Evolutionary conservation across 257 asterid genomes (phyloP), one percentile per base, ranked within the genome.

Genomic region (Primulina huaijiensis): DNA sequence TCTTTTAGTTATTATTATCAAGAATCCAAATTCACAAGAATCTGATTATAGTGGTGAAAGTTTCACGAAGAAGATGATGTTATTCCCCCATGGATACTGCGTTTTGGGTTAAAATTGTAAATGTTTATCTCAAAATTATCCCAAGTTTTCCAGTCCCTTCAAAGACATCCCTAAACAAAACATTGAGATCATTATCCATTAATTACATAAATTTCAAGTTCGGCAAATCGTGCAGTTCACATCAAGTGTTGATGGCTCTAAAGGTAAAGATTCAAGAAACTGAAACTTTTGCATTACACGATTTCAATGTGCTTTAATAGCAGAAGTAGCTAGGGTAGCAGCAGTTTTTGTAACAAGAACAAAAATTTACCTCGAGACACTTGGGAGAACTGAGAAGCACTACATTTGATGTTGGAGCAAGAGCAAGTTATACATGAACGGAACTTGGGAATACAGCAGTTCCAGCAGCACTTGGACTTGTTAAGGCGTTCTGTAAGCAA

Each of bases 391-490:
- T n/a, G n/a, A n/a, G 21, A 33, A 33, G 37, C 3, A 27, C 30
- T 21, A 43, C 69, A 12, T n/a, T 17, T 65, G 6, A 10, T 23
- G 20, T 35, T 6, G 17, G 21, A 38, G 29, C 27, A 9, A 33
- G 55, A 55, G 60, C 56, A 16, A 16, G 56, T 46, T 16, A 46
- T 4, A 1, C 68, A 27, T 40, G 79, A 64, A 35, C 27, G 67
- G 43, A 78, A 78, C 46, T 72, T 77, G 34, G 78, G 77, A 14
- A 66, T 61, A 64, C 84, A 65, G 43, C 84, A 72, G 2, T 52
- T 61, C 33, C 53, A 52, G 43, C 73, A 55, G 81, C 85, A 78
- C n/a, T 27, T 31, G 74, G 78, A 77, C 71, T 60, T 83, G 60
- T 57, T 38, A 38, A 8, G 46, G 46, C 46, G 14, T 38, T 14